phyloP scores from a whole-genome alignment of 2,329 filamentous ascomycete genomes.

The Diaporthe humulicola region DNA sequence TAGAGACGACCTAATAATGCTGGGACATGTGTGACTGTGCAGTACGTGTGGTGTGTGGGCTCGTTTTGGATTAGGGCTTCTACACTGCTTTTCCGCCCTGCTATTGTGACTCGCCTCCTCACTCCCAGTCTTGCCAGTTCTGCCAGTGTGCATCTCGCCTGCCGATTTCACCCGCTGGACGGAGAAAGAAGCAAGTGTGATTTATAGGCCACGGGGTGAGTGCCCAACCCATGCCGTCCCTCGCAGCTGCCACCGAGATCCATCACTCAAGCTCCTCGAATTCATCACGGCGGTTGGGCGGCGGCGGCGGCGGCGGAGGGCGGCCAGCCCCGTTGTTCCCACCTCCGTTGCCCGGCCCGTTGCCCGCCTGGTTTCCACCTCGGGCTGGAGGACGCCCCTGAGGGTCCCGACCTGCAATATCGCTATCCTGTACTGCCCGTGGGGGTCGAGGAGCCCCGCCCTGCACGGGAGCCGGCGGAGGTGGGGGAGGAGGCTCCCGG shows the following conservation, averaged over 20 bases:
- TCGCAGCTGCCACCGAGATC: not conserved
- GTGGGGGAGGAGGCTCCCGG: not conserved
- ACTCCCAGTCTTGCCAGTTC: not conserved
- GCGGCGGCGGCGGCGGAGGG: slow-evolving; percentile 9
- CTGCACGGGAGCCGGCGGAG: not conserved
- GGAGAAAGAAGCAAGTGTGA: slow-evolving; percentile 1
- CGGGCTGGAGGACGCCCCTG: not conserved
- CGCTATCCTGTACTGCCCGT: not conserved
- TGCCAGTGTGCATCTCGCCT: not conserved
- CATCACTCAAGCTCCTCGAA: not conserved
- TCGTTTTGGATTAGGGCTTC: not conserved
- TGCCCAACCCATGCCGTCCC: not conserved
- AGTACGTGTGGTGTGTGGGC: not conserved
- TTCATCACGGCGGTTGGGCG: not conserved
- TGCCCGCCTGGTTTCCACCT: not conserved
- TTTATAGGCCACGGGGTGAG: not conserved
- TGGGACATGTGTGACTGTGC: not conserved
- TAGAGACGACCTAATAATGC: no score
- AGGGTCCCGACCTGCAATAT: not conserved
- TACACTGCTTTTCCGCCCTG: not conserved
- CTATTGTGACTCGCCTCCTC: not conserved
- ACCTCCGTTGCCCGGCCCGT: not conserved
- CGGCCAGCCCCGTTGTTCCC: not conserved
- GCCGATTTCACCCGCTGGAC: not conserved
- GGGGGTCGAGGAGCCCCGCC: not conserved